phyloP scores from a whole-genome alignment of 495 filamentous ascomycete species.

The Xylaria bambusicola region DNA sequence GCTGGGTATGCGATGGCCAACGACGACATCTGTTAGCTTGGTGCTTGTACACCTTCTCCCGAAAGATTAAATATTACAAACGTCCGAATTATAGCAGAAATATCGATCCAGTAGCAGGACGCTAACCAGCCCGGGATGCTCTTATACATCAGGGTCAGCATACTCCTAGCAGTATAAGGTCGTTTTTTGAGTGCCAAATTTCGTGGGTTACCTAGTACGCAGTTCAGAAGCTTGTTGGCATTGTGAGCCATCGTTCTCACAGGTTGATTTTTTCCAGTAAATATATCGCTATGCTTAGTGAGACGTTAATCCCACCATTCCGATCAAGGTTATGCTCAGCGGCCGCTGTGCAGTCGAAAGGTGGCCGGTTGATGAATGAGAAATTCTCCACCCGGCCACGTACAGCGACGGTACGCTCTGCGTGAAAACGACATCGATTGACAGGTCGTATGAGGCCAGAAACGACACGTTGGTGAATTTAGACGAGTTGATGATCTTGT shows the following conservation, averaged over 20 bases:
- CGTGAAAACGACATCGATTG: conserved; percentile 43
- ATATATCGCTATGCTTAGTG: conserved; percentile 23
- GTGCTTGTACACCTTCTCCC: not conserved
- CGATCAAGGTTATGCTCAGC: conserved; percentile 51
- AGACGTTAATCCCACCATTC: conserved; percentile 44
- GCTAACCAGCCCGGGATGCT: conserved; percentile 47
- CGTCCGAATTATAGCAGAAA: conserved; percentile 56
- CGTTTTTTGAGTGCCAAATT: conserved; percentile 52
- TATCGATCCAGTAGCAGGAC: conserved; percentile 51
- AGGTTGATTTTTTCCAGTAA: conserved; percentile 23
- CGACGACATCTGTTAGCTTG: not conserved
- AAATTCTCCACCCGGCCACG: conserved; percentile 48
- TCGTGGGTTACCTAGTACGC: conserved; percentile 46
- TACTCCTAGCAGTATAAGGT: conserved; percentile 52
- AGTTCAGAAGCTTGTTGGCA: conserved; percentile 44
- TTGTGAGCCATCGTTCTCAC: conserved; percentile 48
- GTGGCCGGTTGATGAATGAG: conserved; percentile 55
- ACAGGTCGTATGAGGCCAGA: conserved; percentile 39
- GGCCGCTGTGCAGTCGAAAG: conserved; percentile 47
- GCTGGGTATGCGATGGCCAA: not conserved
- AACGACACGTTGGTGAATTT: conserved; percentile 41
- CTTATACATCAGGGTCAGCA: conserved; percentile 50
- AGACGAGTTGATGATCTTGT: conserved; percentile 45
- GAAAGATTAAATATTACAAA: conserved; percentile 27
- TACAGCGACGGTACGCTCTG: conserved; percentile 41